These are phyloP conservation scores for Cadophora malorum DNA, from an alignment of 2,329 filamentous ascomycete species.

Conservation along the genomic window DNA sequence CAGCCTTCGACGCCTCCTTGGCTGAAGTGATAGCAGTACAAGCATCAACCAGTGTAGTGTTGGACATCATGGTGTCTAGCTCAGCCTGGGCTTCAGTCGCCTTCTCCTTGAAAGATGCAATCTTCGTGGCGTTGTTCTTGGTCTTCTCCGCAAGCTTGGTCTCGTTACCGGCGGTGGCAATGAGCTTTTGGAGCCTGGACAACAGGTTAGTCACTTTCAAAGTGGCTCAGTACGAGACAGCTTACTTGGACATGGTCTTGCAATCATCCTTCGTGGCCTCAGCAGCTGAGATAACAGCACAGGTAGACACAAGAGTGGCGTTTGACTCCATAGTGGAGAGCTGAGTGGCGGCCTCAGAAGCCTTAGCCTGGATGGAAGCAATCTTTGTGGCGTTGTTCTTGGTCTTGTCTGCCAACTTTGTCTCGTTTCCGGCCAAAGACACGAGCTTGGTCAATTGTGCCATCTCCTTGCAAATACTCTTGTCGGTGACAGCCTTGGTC, in stretches of 20 bases:
- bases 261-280: conserved; percentile 43
- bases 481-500: conserved; percentile 42
- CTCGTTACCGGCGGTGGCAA: conserved; percentile 43
- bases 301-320: conserved; percentile 45
- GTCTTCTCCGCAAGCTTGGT: conserved; percentile 46
- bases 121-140: conserved; percentile 47
- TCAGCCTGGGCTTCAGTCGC: conserved; percentile 40
- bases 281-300: conserved; percentile 45
- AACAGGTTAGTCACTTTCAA: background rate
- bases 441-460: conserved; percentile 34
- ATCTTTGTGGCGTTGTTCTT: conserved; percentile 47
- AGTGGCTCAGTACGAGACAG: background rate
- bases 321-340: conserved; percentile 46
- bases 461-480: conserved; percentile 47
- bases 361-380: conserved; percentile 46
- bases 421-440: conserved; percentile 44
- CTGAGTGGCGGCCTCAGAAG: conserved; percentile 40
- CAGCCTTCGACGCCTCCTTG: conserved; percentile 38
- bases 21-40: conserved; percentile 46
- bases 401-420: conserved; percentile 45
- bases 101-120: conserved; percentile 46
- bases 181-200: conserved; percentile 36
- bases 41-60: conserved; percentile 45
- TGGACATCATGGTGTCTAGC: conserved; percentile 44
- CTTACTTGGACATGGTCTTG: conserved; percentile 36